Conservation (phyloP, 805 yeast species). For the Priceomyces medius region DNA sequence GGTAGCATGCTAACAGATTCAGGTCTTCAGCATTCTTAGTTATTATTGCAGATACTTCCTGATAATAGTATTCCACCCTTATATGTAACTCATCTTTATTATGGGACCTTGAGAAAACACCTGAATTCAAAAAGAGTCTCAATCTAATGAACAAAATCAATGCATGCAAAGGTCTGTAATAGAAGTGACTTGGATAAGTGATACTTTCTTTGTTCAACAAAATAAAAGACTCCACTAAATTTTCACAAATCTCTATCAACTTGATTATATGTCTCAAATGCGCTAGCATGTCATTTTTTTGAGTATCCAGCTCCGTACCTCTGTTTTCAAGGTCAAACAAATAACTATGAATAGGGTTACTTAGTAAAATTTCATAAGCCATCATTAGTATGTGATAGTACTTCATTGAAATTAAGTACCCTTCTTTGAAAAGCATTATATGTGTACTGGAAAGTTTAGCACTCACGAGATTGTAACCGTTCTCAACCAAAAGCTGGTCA, state of each 20-base stretch:
- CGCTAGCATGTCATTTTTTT: slow-evolving; percentile 20
- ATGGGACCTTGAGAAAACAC: slow-evolving; percentile 21
- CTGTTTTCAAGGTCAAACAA: background rate
- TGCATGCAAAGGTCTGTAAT: slow-evolving; percentile 55
- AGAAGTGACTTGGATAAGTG: slow-evolving; percentile 50
- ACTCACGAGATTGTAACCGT: slow-evolving; percentile 30
- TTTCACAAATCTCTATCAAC: slow-evolving; percentile 46
- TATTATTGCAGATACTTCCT: slow-evolving; percentile 16
- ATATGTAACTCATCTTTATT: slow-evolving; percentile 10
- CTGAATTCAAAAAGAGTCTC: slow-evolving; percentile 44
- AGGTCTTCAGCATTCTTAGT: slow-evolving; percentile 17
- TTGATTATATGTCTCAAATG: slow-evolving; percentile 40
- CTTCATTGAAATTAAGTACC: slow-evolving; percentile 41
- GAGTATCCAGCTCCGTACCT: background rate
- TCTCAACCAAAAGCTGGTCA: slow-evolving; percentile 39
- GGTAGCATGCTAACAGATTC: slow-evolving; percentile 22
- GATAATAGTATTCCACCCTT: slow-evolving; percentile 21
- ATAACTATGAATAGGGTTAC: slow-evolving; percentile 24
- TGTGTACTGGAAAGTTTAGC: slow-evolving; percentile 4
- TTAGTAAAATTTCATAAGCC: slow-evolving; percentile 52
- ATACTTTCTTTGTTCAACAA: slow-evolving; percentile 37
- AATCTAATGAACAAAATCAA: slow-evolving; percentile 48
- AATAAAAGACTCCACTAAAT: slow-evolving; percentile 46
- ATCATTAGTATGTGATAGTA: slow-evolving; percentile 52
- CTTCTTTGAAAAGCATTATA: slow-evolving; percentile 28